These are phyloP conservation scores for Trichoderma sp. DNA, from an alignment of 2,329 filamentous ascomycete species.

Conservation along the genomic window DNA sequence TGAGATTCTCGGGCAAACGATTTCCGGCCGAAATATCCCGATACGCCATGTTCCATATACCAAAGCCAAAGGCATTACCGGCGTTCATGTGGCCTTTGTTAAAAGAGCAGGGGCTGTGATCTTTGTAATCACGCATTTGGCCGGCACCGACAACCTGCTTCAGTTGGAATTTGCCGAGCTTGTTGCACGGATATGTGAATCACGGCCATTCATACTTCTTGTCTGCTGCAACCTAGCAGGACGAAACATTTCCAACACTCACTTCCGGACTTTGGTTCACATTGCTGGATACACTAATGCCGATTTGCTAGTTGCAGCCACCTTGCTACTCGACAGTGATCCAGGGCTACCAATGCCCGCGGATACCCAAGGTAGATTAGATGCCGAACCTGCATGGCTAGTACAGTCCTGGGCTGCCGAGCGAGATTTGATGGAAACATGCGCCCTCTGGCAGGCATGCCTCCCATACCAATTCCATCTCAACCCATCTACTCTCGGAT, in stretches of 20 bases:
- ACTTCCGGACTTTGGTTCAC: conserved; percentile 54
- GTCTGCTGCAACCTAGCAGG: conserved; percentile 48
- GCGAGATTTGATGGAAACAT: conserved; percentile 41
- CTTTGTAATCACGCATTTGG: conserved; percentile 56
- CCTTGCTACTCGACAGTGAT: conserved; percentile 49
- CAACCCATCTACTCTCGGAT: conserved; percentile 40
- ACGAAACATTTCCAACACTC: conserved; percentile 38
- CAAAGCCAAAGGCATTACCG: conserved; percentile 60
- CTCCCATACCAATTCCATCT: conserved; percentile 45
- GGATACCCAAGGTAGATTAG: background rate
- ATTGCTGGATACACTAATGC: conserved; percentile 46
- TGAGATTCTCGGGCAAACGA: conserved; percentile 63
- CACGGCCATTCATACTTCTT: conserved; percentile 52
- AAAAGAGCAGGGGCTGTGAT: conserved; percentile 58
- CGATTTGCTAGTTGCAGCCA: conserved; percentile 51
- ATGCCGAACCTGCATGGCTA: conserved; percentile 37
- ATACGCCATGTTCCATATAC: conserved; percentile 73
- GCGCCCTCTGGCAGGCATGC: conserved; percentile 50
- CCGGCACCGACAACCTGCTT: conserved; percentile 46
- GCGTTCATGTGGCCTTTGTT: conserved; percentile 62
- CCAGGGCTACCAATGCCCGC: conserved; percentile 15
- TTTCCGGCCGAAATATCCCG: conserved; percentile 58
- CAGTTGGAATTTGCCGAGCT: conserved; percentile 52
- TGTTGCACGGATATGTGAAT: conserved; percentile 44
- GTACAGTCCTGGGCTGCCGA: conserved; percentile 41